Conservation (phyloP, 345 rosid genomes). For the Sisymbrium altissimum region DNA sequence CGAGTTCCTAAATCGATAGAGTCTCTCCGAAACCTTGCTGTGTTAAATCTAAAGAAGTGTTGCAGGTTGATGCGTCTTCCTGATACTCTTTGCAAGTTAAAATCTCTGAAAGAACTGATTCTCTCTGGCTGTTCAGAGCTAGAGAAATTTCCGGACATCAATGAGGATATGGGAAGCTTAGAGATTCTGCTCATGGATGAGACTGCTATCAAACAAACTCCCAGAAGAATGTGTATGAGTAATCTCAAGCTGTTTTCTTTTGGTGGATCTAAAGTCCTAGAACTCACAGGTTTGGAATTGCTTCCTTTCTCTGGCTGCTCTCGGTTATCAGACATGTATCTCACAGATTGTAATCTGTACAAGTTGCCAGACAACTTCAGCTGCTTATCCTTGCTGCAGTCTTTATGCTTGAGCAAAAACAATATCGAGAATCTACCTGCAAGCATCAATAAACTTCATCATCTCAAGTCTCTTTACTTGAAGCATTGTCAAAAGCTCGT, state of each 20-base stretch:
- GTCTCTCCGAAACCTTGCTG: background rate
- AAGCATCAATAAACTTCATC: slow-evolving; percentile 30
- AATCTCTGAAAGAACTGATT: slow-evolving; percentile 17
- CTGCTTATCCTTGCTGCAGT: slow-evolving; percentile 19
- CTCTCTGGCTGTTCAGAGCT: slow-evolving; percentile 26
- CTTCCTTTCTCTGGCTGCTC: slow-evolving; percentile 25
- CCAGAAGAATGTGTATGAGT: slow-evolving; percentile 18
- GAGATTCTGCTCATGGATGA: slow-evolving; percentile 31
- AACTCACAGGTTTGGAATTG: slow-evolving; percentile 4
- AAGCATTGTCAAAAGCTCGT: slow-evolving; percentile 20
- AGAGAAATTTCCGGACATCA: slow-evolving; percentile 7
- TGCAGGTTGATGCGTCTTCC: slow-evolving; percentile 19
- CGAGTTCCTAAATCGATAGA: slow-evolving; percentile 22
- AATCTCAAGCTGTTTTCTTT: slow-evolving; percentile 27
- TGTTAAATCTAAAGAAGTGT: slow-evolving; percentile 24
- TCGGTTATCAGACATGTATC: slow-evolving; percentile 25
- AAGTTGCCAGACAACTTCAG: slow-evolving; percentile 21
- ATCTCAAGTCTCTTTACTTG: slow-evolving; percentile 25
- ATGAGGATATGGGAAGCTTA: slow-evolving; percentile 29
- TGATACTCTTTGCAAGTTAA: slow-evolving; percentile 15
- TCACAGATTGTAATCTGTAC: slow-evolving; percentile 32
- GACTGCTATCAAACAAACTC: slow-evolving; percentile 20
- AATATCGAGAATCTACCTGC: slow-evolving; percentile 21
- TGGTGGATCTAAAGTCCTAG: slow-evolving; percentile 26
- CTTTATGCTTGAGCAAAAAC: slow-evolving; percentile 30